These are phyloP conservation scores for Arabis alpina DNA, from an alignment of 345 rosid genomes.

Conservation along the genomic window DNA sequence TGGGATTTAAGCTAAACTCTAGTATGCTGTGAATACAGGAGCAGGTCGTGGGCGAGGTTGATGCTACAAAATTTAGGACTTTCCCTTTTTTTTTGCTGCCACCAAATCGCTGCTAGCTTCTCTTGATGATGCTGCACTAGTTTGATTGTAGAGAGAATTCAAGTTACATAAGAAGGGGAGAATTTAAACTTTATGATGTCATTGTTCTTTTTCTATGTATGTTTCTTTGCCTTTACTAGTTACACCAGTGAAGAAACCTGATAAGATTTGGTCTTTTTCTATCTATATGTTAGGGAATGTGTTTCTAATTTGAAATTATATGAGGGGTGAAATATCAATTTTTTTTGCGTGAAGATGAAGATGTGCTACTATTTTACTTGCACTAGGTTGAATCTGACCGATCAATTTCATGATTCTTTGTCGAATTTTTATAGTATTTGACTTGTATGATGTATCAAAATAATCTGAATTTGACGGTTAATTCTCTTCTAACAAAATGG, in stretches of 20 bases:
- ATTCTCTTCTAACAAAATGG: background rate
- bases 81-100: background rate
- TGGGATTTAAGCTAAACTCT: background rate
- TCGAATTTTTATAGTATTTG: background rate
- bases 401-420: background rate
- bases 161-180: slow-evolving; percentile 7
- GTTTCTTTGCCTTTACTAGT: background rate
- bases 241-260: slow-evolving; percentile 11
- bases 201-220: background rate
- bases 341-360: too few species aligned
- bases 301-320: background rate
- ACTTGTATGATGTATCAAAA: too few species aligned
- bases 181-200: background rate
- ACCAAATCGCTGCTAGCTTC: slow-evolving; percentile 7
- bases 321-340: background rate
- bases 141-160: slow-evolving; percentile 24
- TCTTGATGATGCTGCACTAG: slow-evolving; percentile 7
- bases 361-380: background rate
- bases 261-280: background rate
- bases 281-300: background rate
- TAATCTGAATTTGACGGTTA: too few species aligned
- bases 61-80: slow-evolving; percentile 7
- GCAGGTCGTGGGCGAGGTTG: slow-evolving; percentile 46
- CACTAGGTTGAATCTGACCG: background rate
- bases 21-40: slow-evolving; percentile 26